Evolutionary conservation across 768 basidiomycete species (phyloP).

Genomic region (Paxillus rubicundulus): DNA sequence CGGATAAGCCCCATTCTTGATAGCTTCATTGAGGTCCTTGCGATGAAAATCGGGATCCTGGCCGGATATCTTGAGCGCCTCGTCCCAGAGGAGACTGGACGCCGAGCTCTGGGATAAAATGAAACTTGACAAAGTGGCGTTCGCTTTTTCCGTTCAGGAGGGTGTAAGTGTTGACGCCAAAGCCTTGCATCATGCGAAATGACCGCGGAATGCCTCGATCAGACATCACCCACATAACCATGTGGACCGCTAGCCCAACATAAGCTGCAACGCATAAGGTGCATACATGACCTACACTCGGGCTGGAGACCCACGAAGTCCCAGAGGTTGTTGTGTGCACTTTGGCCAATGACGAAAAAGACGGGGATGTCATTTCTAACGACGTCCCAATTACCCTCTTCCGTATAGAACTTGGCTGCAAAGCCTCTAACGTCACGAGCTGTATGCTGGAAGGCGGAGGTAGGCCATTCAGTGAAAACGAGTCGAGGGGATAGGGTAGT

Average conservation of each 20-base stretch:
- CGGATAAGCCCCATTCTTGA: constrained; percentile 64
- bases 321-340: constrained; percentile 85
- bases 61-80: constrained; percentile 76
- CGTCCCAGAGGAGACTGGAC: constrained; percentile 87
- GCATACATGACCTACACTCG: constrained; percentile 42
- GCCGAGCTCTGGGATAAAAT: constrained; percentile 78
- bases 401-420: constrained; percentile 78
- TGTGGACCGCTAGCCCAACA: constrained; percentile 52
- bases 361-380: constrained; percentile 84
- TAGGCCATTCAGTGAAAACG: neutral
- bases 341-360: constrained; percentile 73
- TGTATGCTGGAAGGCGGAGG: constrained; percentile 45
- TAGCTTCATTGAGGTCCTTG: constrained; percentile 83
- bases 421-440: constrained; percentile 88
- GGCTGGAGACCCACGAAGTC: constrained; percentile 74
- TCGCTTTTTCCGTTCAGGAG: constrained; percentile 65
- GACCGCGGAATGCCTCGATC: constrained; percentile 85
- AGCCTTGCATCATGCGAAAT: constrained; percentile 86
- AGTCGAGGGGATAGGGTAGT: neutral
- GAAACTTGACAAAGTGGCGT: constrained; percentile 85
- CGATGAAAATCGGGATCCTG: constrained; percentile 93
- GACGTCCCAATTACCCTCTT: constrained; percentile 85
- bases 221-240: constrained; percentile 84
- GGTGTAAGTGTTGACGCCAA: constrained; percentile 84
- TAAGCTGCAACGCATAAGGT: constrained; percentile 5